Evolutionary conservation across 352 stramenopile genomes (phyloP), one percentile per base, ranked within the genome.

Genomic region (Peronospora farinosa): DNA sequence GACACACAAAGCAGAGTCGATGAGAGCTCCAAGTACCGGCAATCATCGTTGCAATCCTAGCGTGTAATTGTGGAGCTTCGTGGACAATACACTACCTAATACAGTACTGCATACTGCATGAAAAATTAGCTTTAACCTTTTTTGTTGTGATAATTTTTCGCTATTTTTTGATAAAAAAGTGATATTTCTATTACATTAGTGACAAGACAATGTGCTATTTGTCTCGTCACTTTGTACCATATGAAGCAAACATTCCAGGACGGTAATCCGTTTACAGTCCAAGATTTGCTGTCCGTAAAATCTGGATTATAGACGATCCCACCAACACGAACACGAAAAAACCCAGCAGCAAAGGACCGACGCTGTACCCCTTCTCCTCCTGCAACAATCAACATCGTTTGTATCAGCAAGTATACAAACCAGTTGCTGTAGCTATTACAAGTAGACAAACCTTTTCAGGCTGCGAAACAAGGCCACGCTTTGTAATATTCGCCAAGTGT

Each of bases 281-380:
- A 38, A 88, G 57, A 57, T 89, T 72, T 8, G 80, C 81, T 54
- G 74, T 86, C 40, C 76, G 80, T 36, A 95, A 59, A 57, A 95
- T 91, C 68, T 95, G 79, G 28, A 95, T 73, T 31, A 95, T 61
- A 16, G 84, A 90, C 48, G 84, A 95, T 28, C 84, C 84, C 35
- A 93, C 78, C 7, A 95, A 57, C 48, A 95, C 79, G 35, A 95
- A 95, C 36, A 93, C 61, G 54, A 95, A 89, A 65, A 95, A 92
- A 30, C 76, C 84, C 42, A 95, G 47, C 3, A 95, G 71, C 37
- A 89, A 46, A 30, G 84, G 84, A 15, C 84, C 84, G 15, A 95
- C 43, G 21, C 72, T 70, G 62, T 86, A 92, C n/a, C 75, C 68
- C 35, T 63, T 78, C 38, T 86, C 69, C 48, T 89, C 70, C 71